These are phyloP conservation scores for Sporobolomyces phaffii DNA, from an alignment of 768 basidiomycete species.

Conservation along the genomic window DNA sequence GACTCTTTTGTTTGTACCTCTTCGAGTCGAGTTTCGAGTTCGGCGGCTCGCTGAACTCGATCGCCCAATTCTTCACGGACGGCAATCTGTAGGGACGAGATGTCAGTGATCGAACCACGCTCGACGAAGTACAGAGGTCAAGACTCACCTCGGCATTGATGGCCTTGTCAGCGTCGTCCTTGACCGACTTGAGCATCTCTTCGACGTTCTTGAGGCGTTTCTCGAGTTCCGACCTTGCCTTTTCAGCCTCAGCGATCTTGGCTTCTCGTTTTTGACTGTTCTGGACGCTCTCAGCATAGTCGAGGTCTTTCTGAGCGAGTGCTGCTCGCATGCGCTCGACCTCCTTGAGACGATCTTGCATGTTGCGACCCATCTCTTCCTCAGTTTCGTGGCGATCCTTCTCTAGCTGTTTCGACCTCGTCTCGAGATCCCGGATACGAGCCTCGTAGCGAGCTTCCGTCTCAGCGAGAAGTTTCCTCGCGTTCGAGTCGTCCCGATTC, in stretches of 20 bases:
- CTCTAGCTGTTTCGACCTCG: slow-evolving; percentile 61
- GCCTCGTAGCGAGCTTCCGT: slow-evolving; percentile 52
- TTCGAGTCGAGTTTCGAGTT: slow-evolving; percentile 63
- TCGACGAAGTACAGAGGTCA: too few species aligned
- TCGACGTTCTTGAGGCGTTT: slow-evolving; percentile 45
- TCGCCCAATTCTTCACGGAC: slow-evolving; percentile 54
- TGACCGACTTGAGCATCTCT: slow-evolving; percentile 51
- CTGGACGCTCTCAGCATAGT: slow-evolving; percentile 54
- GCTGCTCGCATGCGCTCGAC: slow-evolving; percentile 41
- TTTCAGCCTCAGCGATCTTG: slow-evolving; percentile 55
- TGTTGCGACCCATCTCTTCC: slow-evolving; percentile 78
- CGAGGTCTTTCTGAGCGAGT: slow-evolving; percentile 39
- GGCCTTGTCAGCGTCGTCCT: slow-evolving; percentile 50
- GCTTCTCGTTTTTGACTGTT: slow-evolving; percentile 70
- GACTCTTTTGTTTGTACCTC: slow-evolving; percentile 61
- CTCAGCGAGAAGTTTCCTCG: slow-evolving; percentile 61
- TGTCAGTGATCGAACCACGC: not conserved
- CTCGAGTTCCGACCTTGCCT: slow-evolving; percentile 51
- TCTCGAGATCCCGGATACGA: slow-evolving; percentile 61
- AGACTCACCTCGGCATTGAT: slow-evolving; percentile 60
- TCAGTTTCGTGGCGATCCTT: slow-evolving; percentile 80
- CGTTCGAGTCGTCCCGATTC: slow-evolving; percentile 48
- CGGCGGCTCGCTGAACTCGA: slow-evolving; percentile 51
- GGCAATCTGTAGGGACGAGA: slow-evolving; percentile 46
- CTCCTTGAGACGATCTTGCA: slow-evolving; percentile 47